Conservation (phyloP, 2,329 filamentous ascomycete species). For the Gyromitra esculenta region DNA sequence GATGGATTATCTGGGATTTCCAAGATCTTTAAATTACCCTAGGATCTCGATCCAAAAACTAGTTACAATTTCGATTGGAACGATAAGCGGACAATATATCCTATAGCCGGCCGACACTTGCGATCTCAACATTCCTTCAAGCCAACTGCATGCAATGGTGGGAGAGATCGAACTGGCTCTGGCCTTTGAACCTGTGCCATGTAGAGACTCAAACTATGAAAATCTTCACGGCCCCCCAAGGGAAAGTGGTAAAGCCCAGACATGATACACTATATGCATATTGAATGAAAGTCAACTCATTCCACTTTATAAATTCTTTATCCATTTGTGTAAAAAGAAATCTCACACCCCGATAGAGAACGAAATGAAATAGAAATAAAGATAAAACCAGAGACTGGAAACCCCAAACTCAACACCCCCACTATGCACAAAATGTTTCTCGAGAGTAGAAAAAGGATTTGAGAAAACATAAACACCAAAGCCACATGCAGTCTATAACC, state of each 20-base stretch:
- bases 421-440: constrained; percentile 38
- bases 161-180: background rate
- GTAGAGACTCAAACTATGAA: background rate
- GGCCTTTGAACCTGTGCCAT: background rate
- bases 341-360: constrained; percentile 5
- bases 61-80: background rate
- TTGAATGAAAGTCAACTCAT: background rate
- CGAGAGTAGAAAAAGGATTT: constrained; percentile 6
- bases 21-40: background rate
- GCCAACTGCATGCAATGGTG: background rate
- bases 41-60: background rate
- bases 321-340: constrained; percentile 10
- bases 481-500: constrained; percentile 43
- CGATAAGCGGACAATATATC: background rate
- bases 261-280: background rate
- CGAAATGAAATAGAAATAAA: background rate
- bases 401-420: constrained; percentile 21
- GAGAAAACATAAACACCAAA: constrained; percentile 40
- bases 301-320: constrained; percentile 19
- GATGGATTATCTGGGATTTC: background rate
- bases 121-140: background rate
- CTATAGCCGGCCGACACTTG: background rate
- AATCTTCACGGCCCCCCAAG: background rate
- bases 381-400: background rate
- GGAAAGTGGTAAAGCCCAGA: background rate